A percentile compares a stretch with the other conserved stretches of the same genome.
These are phyloP conservation scores for Haematococcus lacustris DNA, from an alignment of 139 green algal species.

Conservation along the genomic window DNA sequence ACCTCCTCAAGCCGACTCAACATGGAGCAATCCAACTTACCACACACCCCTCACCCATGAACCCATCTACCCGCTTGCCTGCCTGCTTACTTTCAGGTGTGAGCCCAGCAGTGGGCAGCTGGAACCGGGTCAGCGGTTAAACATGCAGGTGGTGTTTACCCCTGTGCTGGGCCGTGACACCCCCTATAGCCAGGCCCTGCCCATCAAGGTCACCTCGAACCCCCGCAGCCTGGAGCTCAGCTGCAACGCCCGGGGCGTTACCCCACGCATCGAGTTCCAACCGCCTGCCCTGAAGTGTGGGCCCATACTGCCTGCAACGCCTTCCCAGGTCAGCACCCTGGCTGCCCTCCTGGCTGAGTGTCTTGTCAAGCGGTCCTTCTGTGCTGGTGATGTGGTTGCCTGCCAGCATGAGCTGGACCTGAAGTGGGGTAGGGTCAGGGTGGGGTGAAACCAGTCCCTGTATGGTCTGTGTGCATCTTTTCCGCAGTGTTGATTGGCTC, in stretches of 20 bases:
- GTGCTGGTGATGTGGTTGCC: no score
- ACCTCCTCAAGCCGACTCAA: no score
- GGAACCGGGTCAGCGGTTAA: constrained; percentile 35
- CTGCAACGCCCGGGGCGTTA: constrained; percentile 35
- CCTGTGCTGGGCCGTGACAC: constrained; percentile 25
- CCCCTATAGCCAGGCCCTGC: constrained; percentile 42
- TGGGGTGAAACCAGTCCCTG: no score
- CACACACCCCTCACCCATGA: no score
- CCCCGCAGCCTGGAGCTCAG: constrained; percentile 25
- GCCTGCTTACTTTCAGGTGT: neutral
- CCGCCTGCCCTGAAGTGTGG: constrained; percentile 49
- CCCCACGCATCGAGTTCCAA: constrained; percentile 35
- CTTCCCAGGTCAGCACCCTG: neutral
- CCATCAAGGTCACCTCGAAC: constrained; percentile 60
- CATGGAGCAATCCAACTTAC: no score
- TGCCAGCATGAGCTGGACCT: no score
- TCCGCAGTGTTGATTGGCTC: no score
- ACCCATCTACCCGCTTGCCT: no score
- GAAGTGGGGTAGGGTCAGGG: no score
- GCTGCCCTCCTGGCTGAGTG: no score
- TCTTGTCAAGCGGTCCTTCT: no score
- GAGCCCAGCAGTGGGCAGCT: constrained; percentile 45
- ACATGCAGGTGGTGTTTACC: constrained; percentile 56
- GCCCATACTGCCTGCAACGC: constrained; percentile 47
- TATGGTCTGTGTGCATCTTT: no score